A percentile compares a stretch with the other conserved stretches of the same genome.
These are phyloP conservation scores for Begonia loranthoides DNA, from an alignment of 306 rosid species.

Conservation along the genomic window DNA sequence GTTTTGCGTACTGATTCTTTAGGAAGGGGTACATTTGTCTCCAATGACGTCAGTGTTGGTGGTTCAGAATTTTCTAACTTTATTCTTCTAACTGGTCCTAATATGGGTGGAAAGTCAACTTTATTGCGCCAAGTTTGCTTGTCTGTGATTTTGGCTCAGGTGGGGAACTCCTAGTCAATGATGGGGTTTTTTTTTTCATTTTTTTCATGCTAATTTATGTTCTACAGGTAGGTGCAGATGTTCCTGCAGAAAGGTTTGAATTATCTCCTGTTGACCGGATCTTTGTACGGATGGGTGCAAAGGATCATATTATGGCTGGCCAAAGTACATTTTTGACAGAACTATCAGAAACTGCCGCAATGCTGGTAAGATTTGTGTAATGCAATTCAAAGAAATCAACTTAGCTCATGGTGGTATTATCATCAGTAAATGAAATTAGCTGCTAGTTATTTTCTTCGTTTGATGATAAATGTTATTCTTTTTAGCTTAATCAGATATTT, in stretches of 20 bases:
- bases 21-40: constrained; percentile 73
- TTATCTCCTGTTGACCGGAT: constrained; percentile 78
- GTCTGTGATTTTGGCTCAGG: constrained; percentile 91
- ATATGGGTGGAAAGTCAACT: constrained; percentile 99
- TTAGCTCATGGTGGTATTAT: too few species aligned
- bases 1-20: constrained; percentile 75
- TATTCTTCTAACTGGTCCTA: constrained; percentile 88
- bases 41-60: constrained; percentile 65
- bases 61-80: constrained; percentile 61
- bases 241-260: constrained; percentile 83
- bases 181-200: constrained; percentile 3
- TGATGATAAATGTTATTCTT: too few species aligned
- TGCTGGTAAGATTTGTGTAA: constrained; percentile 49
- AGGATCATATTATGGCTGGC: constrained; percentile 93
- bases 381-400: background rate
- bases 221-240: constrained; percentile 82
- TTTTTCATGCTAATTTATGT: constrained; percentile 4
- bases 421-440: too few species aligned
- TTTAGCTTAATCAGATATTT: too few species aligned
- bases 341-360: constrained; percentile 85
- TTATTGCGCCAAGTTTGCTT: constrained; percentile 96
- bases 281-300: constrained; percentile 95
- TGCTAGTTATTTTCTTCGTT: too few species aligned
- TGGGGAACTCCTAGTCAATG: constrained; percentile 14
- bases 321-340: constrained; percentile 96